Evolutionary conservation across 164 flowering plant genomes (phyloP).

Genomic region (Saururus chinensis): DNA sequence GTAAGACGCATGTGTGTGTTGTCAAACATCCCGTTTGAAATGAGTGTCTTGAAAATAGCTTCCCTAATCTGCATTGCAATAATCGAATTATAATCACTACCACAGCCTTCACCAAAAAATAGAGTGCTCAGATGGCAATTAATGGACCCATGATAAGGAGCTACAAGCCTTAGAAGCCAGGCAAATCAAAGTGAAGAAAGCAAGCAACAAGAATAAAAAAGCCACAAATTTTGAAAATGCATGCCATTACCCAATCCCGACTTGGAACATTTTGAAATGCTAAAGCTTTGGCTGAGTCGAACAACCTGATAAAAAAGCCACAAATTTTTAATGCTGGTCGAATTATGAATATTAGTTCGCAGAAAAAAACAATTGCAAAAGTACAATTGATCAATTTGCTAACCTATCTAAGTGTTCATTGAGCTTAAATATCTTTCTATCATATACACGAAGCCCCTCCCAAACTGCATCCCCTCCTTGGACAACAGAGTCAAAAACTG

Average conservation of each 20-base stretch:
- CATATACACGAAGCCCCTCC: constrained; percentile 93
- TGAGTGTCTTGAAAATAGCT: constrained; percentile 82
- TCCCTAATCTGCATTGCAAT: constrained; percentile 56
- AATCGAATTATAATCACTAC: background rate
- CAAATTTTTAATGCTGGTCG: background rate
- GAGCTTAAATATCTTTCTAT: constrained; percentile 79
- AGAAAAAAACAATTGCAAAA: background rate
- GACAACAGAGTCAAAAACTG: constrained; percentile 90
- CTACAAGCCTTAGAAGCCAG: background rate
- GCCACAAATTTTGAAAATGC: background rate
- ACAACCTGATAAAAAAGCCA: constrained; percentile 39
- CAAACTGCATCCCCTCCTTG: constrained; percentile 99
- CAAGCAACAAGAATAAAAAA: background rate
- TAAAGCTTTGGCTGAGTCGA: constrained; percentile 88
- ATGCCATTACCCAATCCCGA: constrained; percentile 58
- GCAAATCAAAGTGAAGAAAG: background rate
- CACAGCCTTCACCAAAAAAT: too few relatives aligned
- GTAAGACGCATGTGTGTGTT: constrained; percentile 85
- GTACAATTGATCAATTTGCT: constrained; percentile 4
- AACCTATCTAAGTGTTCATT: constrained; percentile 91
- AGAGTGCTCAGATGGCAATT: background rate
- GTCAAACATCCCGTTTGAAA: constrained; percentile 85
- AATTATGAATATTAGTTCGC: background rate
- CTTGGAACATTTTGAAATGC: constrained; percentile 74
- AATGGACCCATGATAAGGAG: background rate